A percentile compares a stretch with the other conserved stretches of the same genome.
phyloP scores from a whole-genome alignment of 208 protist species.

The Trypanosoma cruzi region DNA sequence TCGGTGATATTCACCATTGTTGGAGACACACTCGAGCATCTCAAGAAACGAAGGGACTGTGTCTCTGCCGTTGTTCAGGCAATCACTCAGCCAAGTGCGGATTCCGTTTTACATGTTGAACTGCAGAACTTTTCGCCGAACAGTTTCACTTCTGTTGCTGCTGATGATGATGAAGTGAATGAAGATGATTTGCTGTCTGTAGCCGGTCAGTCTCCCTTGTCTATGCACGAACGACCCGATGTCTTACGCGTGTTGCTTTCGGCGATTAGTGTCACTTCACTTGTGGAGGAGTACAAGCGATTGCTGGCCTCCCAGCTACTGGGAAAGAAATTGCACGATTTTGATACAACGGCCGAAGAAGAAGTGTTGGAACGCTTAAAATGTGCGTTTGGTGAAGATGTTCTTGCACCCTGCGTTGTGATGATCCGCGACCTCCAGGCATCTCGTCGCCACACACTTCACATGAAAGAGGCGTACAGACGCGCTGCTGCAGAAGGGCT shows the following conservation, averaged over 20 bases:
- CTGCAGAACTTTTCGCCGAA: slow-evolving; percentile 21
- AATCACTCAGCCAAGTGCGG: slow-evolving; percentile 69
- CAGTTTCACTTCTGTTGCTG: slow-evolving; percentile 8
- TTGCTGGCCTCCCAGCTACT: slow-evolving; percentile 73
- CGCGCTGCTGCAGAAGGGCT: background rate
- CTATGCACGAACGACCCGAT: slow-evolving; percentile 50
- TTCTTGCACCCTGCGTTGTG: slow-evolving; percentile 68
- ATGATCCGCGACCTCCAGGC: slow-evolving; percentile 87
- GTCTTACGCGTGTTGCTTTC: slow-evolving; percentile 81
- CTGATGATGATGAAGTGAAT: slow-evolving; percentile 19
- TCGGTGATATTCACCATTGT: slow-evolving; percentile 73
- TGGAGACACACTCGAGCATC: slow-evolving; percentile 75
- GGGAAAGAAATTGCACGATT: slow-evolving; percentile 71
- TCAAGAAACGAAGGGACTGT: slow-evolving; percentile 77
- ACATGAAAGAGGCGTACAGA: slow-evolving; percentile 44
- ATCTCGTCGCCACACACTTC: slow-evolving; percentile 71
- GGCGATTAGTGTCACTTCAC: slow-evolving; percentile 54
- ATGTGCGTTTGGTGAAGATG: slow-evolving; percentile 80
- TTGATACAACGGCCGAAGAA: slow-evolving; percentile 80
- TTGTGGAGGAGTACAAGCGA: slow-evolving; percentile 80
- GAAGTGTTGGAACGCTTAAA: slow-evolving; percentile 89
- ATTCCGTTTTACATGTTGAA: slow-evolving; percentile 36
- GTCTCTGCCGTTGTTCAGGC: slow-evolving; percentile 79
- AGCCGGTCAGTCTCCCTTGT: slow-evolving; percentile 13
- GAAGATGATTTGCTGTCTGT: slow-evolving; percentile 8